Evolutionary conservation across 208 protist genomes (phyloP).

Genomic region (Acanthamoeba sp.): DNA sequence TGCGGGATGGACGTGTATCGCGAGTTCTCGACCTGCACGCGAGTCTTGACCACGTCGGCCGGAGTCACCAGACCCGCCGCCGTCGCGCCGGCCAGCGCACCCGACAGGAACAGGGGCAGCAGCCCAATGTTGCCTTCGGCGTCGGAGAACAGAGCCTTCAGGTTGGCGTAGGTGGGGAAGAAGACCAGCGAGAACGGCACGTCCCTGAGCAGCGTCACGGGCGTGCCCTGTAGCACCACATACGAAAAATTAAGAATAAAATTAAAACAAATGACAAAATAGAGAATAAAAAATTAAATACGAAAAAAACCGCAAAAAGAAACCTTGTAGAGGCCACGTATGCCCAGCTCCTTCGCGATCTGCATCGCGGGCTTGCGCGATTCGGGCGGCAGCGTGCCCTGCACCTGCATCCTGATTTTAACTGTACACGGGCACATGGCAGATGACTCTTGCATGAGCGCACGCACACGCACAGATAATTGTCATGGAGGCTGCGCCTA

Average conservation of each 20-base stretch:
- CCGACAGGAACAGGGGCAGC: background rate
- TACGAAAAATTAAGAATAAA: no score
- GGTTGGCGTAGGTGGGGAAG: constrained; percentile 86
- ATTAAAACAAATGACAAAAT: no score
- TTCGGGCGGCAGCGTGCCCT: constrained; percentile 35
- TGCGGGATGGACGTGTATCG: constrained; percentile 8
- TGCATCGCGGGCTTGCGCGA: constrained; percentile 69
- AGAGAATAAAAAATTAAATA: no score
- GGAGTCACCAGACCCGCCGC: constrained; percentile 81
- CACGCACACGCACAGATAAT: background rate
- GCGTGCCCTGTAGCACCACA: constrained; percentile 71
- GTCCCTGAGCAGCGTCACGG: constrained; percentile 85
- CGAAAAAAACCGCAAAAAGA: no score
- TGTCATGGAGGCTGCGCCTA: background rate
- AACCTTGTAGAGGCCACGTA: constrained; percentile 84
- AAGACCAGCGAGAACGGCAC: constrained; percentile 88
- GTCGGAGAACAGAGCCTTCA: constrained; percentile 80
- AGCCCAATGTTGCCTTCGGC: background rate
- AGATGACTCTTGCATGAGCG: no score
- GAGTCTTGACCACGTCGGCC: constrained; percentile 88
- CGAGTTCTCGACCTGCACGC: constrained; percentile 83
- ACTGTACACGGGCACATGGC: constrained; percentile 75
- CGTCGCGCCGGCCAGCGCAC: background rate
- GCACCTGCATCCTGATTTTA: constrained; percentile 88
- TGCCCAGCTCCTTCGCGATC: constrained; percentile 83